phyloP scores from a whole-genome alignment of 106 monocot species.

The Dendrobium chrysotoxum region DNA sequence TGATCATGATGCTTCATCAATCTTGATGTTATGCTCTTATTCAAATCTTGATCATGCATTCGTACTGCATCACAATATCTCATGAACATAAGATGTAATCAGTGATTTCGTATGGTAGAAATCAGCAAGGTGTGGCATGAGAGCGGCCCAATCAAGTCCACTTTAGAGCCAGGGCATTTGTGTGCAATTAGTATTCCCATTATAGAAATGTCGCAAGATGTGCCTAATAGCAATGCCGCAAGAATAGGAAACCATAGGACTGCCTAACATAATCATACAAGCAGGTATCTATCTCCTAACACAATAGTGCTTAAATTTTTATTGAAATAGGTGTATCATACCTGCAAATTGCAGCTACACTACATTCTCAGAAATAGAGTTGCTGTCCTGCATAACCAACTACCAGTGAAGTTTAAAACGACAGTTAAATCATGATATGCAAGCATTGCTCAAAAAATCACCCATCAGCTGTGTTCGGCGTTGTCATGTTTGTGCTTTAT shows the following conservation, averaged over 20 bases:
- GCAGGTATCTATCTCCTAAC: neutral
- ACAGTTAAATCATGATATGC: neutral
- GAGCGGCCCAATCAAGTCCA: too few relatives aligned
- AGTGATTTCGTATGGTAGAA: too few relatives aligned
- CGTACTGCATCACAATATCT: too few relatives aligned
- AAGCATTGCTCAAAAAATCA: neutral
- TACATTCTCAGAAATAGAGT: neutral
- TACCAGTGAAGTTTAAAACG: neutral
- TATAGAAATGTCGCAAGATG: too few relatives aligned
- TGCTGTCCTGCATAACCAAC: neutral
- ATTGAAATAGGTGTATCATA: neutral
- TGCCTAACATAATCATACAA: neutral
- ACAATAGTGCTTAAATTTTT: neutral
- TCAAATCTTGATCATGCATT: too few relatives aligned
- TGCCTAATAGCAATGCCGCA: neutral
- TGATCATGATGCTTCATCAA: too few relatives aligned
- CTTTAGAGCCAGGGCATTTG: too few relatives aligned
- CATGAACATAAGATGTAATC: too few relatives aligned
- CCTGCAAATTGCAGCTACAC: neutral
- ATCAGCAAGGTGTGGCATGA: too few relatives aligned
- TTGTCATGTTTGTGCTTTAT: neutral
- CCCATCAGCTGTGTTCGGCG: neutral
- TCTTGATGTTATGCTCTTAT: too few relatives aligned
- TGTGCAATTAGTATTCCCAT: too few relatives aligned
- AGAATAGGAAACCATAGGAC: neutral